phyloP scores from a whole-genome alignment of 2,329 filamentous ascomycete genomes.

The Scytalidium lignicola region DNA sequence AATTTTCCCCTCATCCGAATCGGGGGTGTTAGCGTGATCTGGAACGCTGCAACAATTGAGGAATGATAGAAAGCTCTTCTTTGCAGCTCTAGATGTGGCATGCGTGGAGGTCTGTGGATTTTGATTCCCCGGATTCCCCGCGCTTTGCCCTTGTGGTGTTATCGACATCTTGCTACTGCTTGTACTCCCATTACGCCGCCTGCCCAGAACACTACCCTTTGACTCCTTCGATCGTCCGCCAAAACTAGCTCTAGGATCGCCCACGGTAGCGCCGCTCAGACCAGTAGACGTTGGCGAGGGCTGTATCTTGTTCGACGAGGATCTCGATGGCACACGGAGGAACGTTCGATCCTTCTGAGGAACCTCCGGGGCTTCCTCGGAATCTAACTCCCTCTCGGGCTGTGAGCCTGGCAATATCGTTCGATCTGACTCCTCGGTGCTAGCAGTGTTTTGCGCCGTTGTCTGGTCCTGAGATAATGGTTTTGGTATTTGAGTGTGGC shows the following conservation, averaged over 20 bases:
- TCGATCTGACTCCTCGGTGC: slow-evolving; percentile 24
- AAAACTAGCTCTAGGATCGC: slow-evolving; percentile 57
- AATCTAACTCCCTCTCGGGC: slow-evolving; percentile 19
- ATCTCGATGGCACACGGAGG: slow-evolving; percentile 56
- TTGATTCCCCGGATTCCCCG: slow-evolving; percentile 31
- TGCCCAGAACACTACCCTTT: slow-evolving; percentile 57
- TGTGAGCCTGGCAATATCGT: slow-evolving; percentile 19
- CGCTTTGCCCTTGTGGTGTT: slow-evolving; percentile 36
- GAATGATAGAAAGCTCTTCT: slow-evolving; percentile 40
- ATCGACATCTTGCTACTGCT: slow-evolving; percentile 57
- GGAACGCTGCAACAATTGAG: slow-evolving; percentile 43
- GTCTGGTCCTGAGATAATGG: slow-evolving; percentile 23
- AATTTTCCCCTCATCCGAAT: slow-evolving; percentile 35
- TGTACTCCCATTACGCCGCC: slow-evolving; percentile 61
- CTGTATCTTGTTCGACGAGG: slow-evolving; percentile 57
- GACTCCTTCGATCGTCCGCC: slow-evolving; percentile 61
- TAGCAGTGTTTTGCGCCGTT: slow-evolving; percentile 24
- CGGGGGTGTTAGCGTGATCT: slow-evolving; percentile 32
- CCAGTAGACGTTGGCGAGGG: slow-evolving; percentile 55
- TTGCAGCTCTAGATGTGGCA: slow-evolving; percentile 30
- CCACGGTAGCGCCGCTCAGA: slow-evolving; percentile 54
- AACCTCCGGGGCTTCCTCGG: slow-evolving; percentile 19
- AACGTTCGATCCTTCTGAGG: slow-evolving; percentile 42
- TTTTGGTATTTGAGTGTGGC: slow-evolving; percentile 22
- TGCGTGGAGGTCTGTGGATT: slow-evolving; percentile 24